Base-by-base conservation (phyloP, 805 yeast genomes). In the Candida saitoana region DNA sequence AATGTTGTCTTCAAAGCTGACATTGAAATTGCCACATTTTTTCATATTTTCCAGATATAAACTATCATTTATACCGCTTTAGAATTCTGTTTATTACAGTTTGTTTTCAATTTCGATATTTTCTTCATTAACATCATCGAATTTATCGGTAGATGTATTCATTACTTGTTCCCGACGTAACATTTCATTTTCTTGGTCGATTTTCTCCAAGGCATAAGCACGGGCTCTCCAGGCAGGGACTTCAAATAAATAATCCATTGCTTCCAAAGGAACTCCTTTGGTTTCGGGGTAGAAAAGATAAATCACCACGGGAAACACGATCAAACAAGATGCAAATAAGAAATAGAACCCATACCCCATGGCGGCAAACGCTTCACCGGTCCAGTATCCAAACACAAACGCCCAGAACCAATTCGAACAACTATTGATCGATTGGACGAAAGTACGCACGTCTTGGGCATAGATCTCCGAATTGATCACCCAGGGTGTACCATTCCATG, bases 401-500 rank as follows among this genome's bases (percentile, higher is more conserved):
- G 73, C 74, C 69, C 76, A 71, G 49, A 71, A 66, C 79, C 79
- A 73, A 41, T 71, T 69, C 19, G 72, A 61, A 5, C 73, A 60
- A 0, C 76, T 71, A 44, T 70, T 71, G 40, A 72, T 55, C 18
- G 73, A 66, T 46, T 66, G 71, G 12, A 71, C 67, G 4, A 66
- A 64, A 9, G 68, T 66, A 49, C 77, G 55, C 33, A 71, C 63
- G 17, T 67, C 62, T 34, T 67, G 66, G n/a, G 69, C 66, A 49
- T 69, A 71, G 14, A 71, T 67, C 45, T 73, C 79, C 4, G 75
- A 62, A 48, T 73, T 68, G 49, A 70, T 67, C 20, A 71, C 72
- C 67, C 72, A 73, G 7, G 73, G 71, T 2, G 72, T 67, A 6
- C 76, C 79, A 44, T 66, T 62, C 76, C 76, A 71, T 9, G 72